Evolutionary conservation across 169 alveolate species (phyloP).

Genomic region (Besnoitia besnoiti): DNA sequence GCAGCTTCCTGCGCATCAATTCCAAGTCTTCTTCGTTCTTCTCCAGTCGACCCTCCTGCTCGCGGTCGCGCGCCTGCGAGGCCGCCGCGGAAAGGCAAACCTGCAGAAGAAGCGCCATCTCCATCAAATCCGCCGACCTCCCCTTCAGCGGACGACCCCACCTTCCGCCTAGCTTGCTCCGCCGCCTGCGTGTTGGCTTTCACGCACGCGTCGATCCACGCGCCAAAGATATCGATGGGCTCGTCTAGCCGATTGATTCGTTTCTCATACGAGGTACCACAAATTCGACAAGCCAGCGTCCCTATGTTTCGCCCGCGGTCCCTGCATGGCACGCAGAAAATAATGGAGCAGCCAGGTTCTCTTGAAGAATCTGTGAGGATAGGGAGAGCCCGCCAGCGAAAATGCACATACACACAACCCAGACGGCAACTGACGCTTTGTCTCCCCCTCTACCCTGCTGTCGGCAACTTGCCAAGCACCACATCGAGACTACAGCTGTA

Average conservation of each 20-base stretch:
- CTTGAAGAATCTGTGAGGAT: not conserved
- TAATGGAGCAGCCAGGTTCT: not conserved
- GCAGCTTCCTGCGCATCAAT: not conserved
- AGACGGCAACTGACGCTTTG: too few relatives aligned
- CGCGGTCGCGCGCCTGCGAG: not conserved
- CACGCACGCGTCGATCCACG: constrained; percentile 58
- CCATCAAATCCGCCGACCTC: not conserved
- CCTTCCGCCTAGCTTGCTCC: not conserved
- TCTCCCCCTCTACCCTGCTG: too few relatives aligned
- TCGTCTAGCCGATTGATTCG: constrained; percentile 40
- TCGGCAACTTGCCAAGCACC: too few relatives aligned
- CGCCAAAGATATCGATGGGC: constrained; percentile 47
- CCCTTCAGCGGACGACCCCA: not conserved
- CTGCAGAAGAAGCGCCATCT: not conserved
- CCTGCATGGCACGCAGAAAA: not conserved
- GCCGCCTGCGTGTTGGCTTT: constrained; percentile 55
- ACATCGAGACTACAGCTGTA: too few relatives aligned
- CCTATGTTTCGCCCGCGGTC: constrained; percentile 43
- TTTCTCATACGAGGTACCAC: constrained; percentile 4
- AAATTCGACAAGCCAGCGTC: constrained; percentile 32
- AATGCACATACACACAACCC: not conserved
- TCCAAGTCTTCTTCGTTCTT: not conserved
- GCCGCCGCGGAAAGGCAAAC: too few relatives aligned
- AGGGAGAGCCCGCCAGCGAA: not conserved
- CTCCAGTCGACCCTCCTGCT: not conserved